Evolutionary conservation across 2,329 filamentous ascomycete genomes (phyloP).

Genomic region (Thermomyces lanuginosus): DNA sequence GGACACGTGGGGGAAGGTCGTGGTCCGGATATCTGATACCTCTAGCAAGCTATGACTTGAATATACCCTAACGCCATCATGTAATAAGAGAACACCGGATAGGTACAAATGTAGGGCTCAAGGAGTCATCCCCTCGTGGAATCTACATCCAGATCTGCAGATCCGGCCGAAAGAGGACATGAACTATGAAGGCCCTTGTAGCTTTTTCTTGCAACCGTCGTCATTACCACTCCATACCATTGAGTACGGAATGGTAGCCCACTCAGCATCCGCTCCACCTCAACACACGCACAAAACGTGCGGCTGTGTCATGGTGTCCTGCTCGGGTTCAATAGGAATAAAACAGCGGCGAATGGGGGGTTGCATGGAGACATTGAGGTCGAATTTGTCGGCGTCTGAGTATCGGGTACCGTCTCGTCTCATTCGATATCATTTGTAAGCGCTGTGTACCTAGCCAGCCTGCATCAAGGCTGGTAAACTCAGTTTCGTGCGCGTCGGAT

Average conservation of each 20-base stretch:
- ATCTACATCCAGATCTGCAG: constrained; percentile 7
- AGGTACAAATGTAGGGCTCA: constrained; percentile 25
- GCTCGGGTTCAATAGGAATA: too few relatives aligned
- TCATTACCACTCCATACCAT: constrained; percentile 2
- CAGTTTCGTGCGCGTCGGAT: too few relatives aligned
- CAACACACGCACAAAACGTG: constrained; percentile 28
- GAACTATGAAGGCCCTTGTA: constrained; percentile 31
- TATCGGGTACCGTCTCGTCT: too few relatives aligned
- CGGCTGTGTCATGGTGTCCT: too few relatives aligned
- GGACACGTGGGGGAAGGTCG: constrained; percentile 91
- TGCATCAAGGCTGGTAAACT: too few relatives aligned
- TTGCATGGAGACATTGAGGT: too few relatives aligned
- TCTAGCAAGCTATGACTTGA: constrained; percentile 1
- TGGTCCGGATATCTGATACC: constrained; percentile 64
- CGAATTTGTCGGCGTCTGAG: too few relatives aligned
- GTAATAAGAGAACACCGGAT: constrained; percentile 4
- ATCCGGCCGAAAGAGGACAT: constrained; percentile 19
- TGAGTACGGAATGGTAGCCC: constrained; percentile 2
- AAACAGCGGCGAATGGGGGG: too few relatives aligned
- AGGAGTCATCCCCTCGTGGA: constrained; percentile 32
- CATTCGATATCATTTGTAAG: too few relatives aligned
- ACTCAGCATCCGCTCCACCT: constrained; percentile 23
- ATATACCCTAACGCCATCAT: constrained; percentile 1
- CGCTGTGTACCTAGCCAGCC: too few relatives aligned
- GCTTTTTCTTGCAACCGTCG: constrained; percentile 24